A percentile compares a stretch with the other conserved stretches of the same genome.
These are phyloP conservation scores for Sclerotinia subarctica DNA, from an alignment of 2,329 filamentous ascomycete species.

Conservation along the genomic window DNA sequence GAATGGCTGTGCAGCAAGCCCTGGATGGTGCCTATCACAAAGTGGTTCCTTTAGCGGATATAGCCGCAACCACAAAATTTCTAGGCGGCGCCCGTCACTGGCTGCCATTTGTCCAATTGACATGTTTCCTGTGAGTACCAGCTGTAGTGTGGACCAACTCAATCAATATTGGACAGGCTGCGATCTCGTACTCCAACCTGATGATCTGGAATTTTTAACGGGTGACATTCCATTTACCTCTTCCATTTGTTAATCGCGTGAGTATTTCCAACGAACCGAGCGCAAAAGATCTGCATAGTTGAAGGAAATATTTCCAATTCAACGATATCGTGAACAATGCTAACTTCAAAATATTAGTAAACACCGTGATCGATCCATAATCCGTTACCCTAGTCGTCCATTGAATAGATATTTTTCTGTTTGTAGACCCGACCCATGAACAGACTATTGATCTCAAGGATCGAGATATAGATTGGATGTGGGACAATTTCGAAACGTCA, in stretches of 20 bases:
- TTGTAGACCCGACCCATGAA: constrained; percentile 12
- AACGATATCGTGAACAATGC: constrained; percentile 6
- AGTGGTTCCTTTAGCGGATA: constrained; percentile 15
- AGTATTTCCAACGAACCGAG: constrained; percentile 5
- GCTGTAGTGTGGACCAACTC: constrained; percentile 15
- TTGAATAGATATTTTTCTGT: constrained; percentile 3
- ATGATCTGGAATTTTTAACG: constrained; percentile 13
- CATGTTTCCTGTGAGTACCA: constrained; percentile 10
- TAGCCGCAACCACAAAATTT: constrained; percentile 17
- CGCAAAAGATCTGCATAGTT: constrained; percentile 9
- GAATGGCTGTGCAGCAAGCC: constrained; percentile 18
- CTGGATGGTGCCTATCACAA: constrained; percentile 18
- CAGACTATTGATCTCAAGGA: constrained; percentile 20
- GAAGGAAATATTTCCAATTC: not conserved
- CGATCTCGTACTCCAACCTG: constrained; percentile 17
- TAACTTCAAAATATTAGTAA: not conserved
- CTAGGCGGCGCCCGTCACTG: constrained; percentile 13
- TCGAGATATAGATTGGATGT: constrained; percentile 21
- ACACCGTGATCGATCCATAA: constrained; percentile 5
- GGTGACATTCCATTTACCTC: constrained; percentile 2
- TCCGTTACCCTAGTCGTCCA: not conserved
- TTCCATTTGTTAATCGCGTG: not conserved
- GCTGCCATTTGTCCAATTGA: constrained; percentile 16
- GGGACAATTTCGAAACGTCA: constrained; percentile 20
- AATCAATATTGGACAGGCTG: constrained; percentile 8